phyloP scores from a whole-genome alignment of 371 early-diverging fungal genomes.

The Lichtheimia corymbifera region DNA sequence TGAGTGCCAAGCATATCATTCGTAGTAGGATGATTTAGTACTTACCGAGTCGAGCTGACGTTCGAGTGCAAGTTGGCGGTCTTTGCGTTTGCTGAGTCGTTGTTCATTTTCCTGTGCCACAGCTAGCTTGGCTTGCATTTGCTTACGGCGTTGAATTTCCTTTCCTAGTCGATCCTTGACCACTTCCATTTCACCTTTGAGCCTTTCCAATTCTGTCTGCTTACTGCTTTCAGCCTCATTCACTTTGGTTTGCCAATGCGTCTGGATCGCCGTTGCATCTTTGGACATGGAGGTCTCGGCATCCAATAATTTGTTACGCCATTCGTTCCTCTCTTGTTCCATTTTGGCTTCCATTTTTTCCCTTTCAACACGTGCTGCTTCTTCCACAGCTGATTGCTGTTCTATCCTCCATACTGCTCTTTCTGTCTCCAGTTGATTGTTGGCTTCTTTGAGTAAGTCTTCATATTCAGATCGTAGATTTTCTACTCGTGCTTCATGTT shows the following conservation, averaged over 20 bases:
- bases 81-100: not conserved
- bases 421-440: constrained; percentile 22
- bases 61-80: constrained; percentile 1
- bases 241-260: constrained; percentile 36
- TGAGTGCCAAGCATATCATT: not conserved
- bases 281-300: constrained; percentile 35
- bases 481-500: constrained; percentile 29
- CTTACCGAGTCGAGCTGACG: not conserved
- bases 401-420: constrained; percentile 30
- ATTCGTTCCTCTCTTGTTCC: constrained; percentile 12
- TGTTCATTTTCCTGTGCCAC: constrained; percentile 8
- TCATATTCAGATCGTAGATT: constrained; percentile 31
- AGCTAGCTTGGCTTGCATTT: constrained; percentile 14
- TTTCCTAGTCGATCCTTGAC: constrained; percentile 36
- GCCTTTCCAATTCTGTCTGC: constrained; percentile 10
- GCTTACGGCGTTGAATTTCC: constrained; percentile 34
- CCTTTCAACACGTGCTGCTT: not conserved
- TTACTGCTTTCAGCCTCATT: constrained; percentile 17
- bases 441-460: constrained; percentile 21
- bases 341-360: constrained; percentile 12
- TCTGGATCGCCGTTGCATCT: constrained; percentile 33
- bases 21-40: not conserved
- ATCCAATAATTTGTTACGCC: constrained; percentile 37
- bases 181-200: constrained; percentile 36
- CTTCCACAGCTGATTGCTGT: constrained; percentile 21